These are phyloP conservation scores for Aquilaria yunnanensis DNA, from an alignment of 345 rosid genomes.

Conservation along the genomic window DNA sequence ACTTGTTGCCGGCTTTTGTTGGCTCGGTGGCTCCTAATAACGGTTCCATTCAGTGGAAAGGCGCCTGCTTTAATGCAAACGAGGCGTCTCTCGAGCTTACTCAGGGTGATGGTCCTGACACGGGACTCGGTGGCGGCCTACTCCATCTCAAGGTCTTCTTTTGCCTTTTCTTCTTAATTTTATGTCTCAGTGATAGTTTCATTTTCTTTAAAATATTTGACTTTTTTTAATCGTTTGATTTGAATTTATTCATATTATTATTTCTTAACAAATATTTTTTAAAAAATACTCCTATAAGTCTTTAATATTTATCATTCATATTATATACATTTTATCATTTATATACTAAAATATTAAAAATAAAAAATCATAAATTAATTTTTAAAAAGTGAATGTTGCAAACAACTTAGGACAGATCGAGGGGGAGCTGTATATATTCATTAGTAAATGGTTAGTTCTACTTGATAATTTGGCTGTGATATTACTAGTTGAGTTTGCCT, in stretches of 20 bases:
- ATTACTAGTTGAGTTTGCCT: background rate
- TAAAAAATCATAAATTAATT: too few relatives aligned
- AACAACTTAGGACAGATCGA: too few relatives aligned
- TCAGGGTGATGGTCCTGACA: slow-evolving; percentile 40
- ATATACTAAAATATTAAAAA: too few relatives aligned
- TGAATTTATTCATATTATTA: too few relatives aligned
- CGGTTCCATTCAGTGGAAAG: slow-evolving; percentile 72
- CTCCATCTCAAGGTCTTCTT: slow-evolving; percentile 60
- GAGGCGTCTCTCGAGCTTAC: slow-evolving; percentile 68
- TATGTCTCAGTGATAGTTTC: background rate
- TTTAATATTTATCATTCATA: too few relatives aligned
- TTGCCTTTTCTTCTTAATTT: background rate
- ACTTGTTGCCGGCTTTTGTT: slow-evolving; percentile 71
- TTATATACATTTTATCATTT: too few relatives aligned
- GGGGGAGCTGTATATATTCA: too few relatives aligned
- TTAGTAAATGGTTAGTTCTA: background rate
- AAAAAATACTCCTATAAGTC: too few relatives aligned
- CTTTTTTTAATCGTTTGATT: too few relatives aligned
- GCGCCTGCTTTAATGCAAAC: slow-evolving; percentile 86
- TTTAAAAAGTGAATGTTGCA: too few relatives aligned
- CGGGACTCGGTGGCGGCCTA: slow-evolving; percentile 81
- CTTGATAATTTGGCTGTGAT: background rate
- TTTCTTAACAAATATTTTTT: too few relatives aligned
- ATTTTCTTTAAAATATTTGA: too few relatives aligned
- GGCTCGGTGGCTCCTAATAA: slow-evolving; percentile 66